Evolutionary conservation across 164 flowering plant genomes (phyloP).

Genomic region (Hamamelis virginiana): DNA sequence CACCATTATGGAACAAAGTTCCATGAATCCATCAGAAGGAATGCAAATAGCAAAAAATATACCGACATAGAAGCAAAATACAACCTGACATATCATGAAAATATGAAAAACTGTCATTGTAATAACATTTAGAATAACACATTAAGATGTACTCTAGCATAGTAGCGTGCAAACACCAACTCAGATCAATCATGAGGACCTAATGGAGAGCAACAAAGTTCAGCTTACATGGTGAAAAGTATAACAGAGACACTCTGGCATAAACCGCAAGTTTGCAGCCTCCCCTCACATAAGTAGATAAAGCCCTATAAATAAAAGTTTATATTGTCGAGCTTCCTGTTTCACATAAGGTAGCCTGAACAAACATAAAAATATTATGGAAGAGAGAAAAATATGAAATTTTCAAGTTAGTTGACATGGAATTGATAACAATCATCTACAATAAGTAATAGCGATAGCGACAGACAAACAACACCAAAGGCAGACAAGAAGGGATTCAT

Average conservation of each 20-base stretch:
- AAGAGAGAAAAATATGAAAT: background rate
- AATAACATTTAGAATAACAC: too few species aligned
- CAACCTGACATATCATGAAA: too few species aligned
- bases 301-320: conserved; percentile 74
- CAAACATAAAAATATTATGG: background rate
- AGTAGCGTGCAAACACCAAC: background rate
- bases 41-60: too few species aligned
- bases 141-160: too few species aligned
- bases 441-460: background rate
- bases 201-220: conserved; percentile 10
- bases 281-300: conserved; percentile 99
- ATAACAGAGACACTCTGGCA: conserved; percentile 97
- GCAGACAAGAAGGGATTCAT: background rate
- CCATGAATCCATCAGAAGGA: too few species aligned
- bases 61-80: too few species aligned
- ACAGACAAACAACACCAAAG: background rate
- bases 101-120: too few species aligned
- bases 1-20: too few species aligned
- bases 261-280: conserved; percentile 90
- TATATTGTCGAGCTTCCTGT: conserved; percentile 76
- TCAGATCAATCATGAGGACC: background rate
- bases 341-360: conserved; percentile 75
- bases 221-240: conserved; percentile 90
- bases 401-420: background rate
- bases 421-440: background rate